Base-by-base conservation (phyloP, 495 filamentous ascomycete genomes). In the Massariosphaeria phaeospora region DNA sequence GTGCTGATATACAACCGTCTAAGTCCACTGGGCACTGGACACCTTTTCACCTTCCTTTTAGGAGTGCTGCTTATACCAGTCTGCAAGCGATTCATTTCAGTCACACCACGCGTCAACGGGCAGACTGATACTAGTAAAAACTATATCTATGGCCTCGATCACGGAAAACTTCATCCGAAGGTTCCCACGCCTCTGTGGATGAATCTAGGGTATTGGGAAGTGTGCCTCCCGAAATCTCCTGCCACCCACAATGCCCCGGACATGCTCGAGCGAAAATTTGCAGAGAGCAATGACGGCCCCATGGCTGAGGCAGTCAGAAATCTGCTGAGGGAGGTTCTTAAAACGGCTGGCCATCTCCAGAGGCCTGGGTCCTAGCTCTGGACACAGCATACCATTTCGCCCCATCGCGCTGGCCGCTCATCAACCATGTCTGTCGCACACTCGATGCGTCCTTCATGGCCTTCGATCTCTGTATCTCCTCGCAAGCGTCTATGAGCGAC, bases 381-480 rank as follows among this genome's bases (percentile, higher is more conserved):
- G 76, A 79, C 54, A 73, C 73, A 8, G 48, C 76, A 2, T 78
- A 78, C 38, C 75, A 79, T 50, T 78, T 78, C 64, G 58, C 62
- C 1, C 76, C 76, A 1, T 76, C 76, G 0, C 68, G 76, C 4
- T 46, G 59, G 11, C 66, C 71, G 0, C 62, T 77, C 24, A 61
- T 78, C 20, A 25, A 60, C 9, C 67, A 70, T 50, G 70, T 74
- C 0, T 34, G 49, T 5, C 38, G 45, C 11, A 62, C 59, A 1
- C 64, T 77, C 11, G 41, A 71, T 6, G 70, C 73, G 9, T 73
- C 72, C 9, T 55, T 78, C 25, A 75, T 76, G 71, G 72, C 71
- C 8, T 66, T 63, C 27, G 62, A 65, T 54, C 58, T 65, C 15
- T 42, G 55, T 27, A 24, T 62, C 26, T 18, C 62, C 3, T 47